These are phyloP conservation scores for Chlorella sp. DNA, from an alignment of 139 green algal genomes.

Conservation along the genomic window DNA sequence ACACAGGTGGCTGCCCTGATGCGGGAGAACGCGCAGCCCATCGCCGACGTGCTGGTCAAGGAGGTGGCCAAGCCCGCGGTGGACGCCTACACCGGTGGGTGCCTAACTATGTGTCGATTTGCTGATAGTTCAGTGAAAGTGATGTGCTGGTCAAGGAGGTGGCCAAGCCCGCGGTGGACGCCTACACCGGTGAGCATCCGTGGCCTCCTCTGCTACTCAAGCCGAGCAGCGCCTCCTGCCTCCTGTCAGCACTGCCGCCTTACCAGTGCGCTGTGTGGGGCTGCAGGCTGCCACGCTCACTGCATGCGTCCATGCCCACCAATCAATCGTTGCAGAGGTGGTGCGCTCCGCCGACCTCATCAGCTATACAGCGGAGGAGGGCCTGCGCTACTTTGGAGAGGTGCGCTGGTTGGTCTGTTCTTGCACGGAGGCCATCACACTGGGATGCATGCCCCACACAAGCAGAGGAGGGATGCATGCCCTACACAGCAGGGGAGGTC, in stretches of 20 bases:
- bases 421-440: too few species aligned
- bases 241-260: too few species aligned
- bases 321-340: constrained; percentile 76
- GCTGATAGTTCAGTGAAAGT: too few species aligned
- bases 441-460: too few species aligned
- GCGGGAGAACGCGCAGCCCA: constrained; percentile 84
- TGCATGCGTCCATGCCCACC: too few species aligned
- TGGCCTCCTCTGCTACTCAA: too few species aligned
- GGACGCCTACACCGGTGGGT: constrained; percentile 73
- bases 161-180: constrained; percentile 92
- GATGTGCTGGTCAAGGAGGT: constrained; percentile 92
- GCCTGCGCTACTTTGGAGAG: constrained; percentile 84
- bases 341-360: constrained; percentile 91
- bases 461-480: too few species aligned
- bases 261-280: too few species aligned
- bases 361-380: constrained; percentile 96
- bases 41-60: constrained; percentile 89
- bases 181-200: constrained; percentile 65
- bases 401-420: background rate
- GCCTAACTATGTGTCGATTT: background rate
- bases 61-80: constrained; percentile 95
- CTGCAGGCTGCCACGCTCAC: too few species aligned
- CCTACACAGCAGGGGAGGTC: too few species aligned
- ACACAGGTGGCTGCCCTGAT: constrained; percentile 75
- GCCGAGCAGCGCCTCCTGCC: too few species aligned